Percentiles rank a stretch among this genome's conserved stretches.
phyloP scores from a whole-genome alignment of 106 monocot species.

The Cymbidium sinense region DNA sequence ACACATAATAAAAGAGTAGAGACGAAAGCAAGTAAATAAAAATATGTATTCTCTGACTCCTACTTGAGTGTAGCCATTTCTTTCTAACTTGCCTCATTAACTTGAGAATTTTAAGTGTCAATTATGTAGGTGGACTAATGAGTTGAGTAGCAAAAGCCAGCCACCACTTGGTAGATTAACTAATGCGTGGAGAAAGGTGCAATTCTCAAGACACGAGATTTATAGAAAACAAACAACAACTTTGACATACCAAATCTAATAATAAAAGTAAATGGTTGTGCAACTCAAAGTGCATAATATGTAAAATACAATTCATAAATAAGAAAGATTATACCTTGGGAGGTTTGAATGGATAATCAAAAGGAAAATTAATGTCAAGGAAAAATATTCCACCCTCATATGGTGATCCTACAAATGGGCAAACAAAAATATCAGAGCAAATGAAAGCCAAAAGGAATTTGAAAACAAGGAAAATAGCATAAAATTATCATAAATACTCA shows the following conservation, averaged over 20 bases:
- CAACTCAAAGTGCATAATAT: neutral
- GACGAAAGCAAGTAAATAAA: too few species aligned
- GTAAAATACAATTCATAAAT: neutral
- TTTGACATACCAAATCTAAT: neutral
- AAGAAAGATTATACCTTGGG: slow-evolving; percentile 36
- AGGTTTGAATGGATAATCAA: slow-evolving; percentile 69
- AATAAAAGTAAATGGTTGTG: neutral
- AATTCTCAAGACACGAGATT: neutral
- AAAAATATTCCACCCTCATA: slow-evolving; percentile 68
- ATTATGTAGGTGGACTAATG: neutral
- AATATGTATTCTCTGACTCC: neutral
- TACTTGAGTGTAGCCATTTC: neutral
- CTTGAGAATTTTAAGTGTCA: neutral
- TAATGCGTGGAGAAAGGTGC: neutral
- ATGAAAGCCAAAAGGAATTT: neutral
- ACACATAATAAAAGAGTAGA: too few species aligned
- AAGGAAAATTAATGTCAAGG: slow-evolving; percentile 52
- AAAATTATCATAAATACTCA: neutral
- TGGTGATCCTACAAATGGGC: slow-evolving; percentile 42
- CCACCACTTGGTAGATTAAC: neutral
- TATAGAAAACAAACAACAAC: neutral
- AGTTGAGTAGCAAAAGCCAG: neutral
- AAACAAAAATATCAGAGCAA: neutral
- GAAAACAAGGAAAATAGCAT: neutral
- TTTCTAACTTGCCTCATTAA: neutral